Conservation (phyloP, 495 filamentous ascomycete genomes). For the Trichoderma virens region DNA sequence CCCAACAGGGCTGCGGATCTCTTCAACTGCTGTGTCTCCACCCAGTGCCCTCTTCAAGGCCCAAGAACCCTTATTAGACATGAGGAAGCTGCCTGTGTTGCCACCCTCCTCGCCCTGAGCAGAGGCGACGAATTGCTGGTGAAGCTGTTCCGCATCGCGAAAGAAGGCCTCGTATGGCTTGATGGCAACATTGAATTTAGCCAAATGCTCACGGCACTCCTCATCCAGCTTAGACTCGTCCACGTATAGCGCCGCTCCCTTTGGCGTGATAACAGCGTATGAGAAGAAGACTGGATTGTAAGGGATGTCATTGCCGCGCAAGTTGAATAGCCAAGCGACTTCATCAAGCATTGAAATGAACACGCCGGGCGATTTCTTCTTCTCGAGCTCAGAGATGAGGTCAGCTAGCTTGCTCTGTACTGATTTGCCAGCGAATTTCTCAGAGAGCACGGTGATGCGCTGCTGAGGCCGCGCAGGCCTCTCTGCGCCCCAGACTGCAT, state of each 20-base stretch:
- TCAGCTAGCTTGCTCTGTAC: slow-evolving; percentile 79
- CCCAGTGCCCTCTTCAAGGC: slow-evolving; percentile 81
- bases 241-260: slow-evolving; percentile 75
- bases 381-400: slow-evolving; percentile 83
- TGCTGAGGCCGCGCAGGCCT: slow-evolving; percentile 71
- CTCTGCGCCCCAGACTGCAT: slow-evolving; percentile 72
- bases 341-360: slow-evolving; percentile 96
- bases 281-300: slow-evolving; percentile 99
- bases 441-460: slow-evolving; percentile 57
- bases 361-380: slow-evolving; percentile 81
- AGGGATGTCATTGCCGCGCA: slow-evolving; percentile 91
- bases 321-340: slow-evolving; percentile 95
- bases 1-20: slow-evolving; percentile 77
- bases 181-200: slow-evolving; percentile 58
- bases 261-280: slow-evolving; percentile 82
- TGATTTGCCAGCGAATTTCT: slow-evolving; percentile 74
- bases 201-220: slow-evolving; percentile 64
- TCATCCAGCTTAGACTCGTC: slow-evolving; percentile 67
- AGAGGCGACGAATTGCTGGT: slow-evolving; percentile 29
- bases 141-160: slow-evolving; percentile 60
- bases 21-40: slow-evolving; percentile 81
- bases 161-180: slow-evolving; percentile 84
- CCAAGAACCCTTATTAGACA: slow-evolving; percentile 91
- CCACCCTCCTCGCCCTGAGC: slow-evolving; percentile 25
- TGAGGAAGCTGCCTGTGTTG: slow-evolving; percentile 62